These are phyloP conservation scores for Myrica gale DNA, from an alignment of 306 rosid genomes.

Conservation along the genomic window DNA sequence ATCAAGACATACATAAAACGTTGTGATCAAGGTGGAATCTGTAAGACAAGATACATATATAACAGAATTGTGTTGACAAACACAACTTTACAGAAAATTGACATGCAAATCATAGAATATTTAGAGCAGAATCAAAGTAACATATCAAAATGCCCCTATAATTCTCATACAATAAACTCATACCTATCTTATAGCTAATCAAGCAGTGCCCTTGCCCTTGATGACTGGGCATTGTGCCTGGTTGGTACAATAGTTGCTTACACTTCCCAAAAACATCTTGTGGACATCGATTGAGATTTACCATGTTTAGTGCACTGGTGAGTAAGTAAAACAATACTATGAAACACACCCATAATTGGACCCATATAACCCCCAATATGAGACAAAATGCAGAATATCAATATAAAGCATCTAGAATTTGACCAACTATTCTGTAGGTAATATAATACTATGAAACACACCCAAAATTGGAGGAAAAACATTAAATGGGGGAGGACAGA, in stretches of 20 bases:
- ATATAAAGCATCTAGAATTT: not conserved
- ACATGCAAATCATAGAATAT: not conserved
- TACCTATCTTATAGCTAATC: slow-evolving; percentile 38
- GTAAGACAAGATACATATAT: not conserved
- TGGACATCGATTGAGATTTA: not conserved
- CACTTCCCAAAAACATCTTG: slow-evolving; percentile 98
- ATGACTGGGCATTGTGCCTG: slow-evolving; percentile 70
- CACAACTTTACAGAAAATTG: not conserved
- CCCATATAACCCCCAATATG: slow-evolving; percentile 1
- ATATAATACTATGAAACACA: not conserved
- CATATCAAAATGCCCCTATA: slow-evolving; percentile 20
- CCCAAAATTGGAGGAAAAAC: too few relatives aligned
- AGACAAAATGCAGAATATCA: not conserved
- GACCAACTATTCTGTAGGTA: not conserved
- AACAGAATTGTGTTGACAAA: not conserved
- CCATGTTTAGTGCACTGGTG: slow-evolving; percentile 1
- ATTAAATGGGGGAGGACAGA: not conserved
- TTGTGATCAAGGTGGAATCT: not conserved
- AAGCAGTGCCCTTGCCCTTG: slow-evolving; percentile 47
- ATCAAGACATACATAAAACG: not conserved
- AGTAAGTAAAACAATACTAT: not conserved
- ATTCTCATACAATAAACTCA: slow-evolving; percentile 27
- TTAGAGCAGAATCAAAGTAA: not conserved
- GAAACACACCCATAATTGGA: not conserved
- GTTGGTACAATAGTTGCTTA: slow-evolving; percentile 79